These are phyloP conservation scores for Aspergillus baeticus DNA, from an alignment of 495 filamentous ascomycete genomes.

Conservation along the genomic window DNA sequence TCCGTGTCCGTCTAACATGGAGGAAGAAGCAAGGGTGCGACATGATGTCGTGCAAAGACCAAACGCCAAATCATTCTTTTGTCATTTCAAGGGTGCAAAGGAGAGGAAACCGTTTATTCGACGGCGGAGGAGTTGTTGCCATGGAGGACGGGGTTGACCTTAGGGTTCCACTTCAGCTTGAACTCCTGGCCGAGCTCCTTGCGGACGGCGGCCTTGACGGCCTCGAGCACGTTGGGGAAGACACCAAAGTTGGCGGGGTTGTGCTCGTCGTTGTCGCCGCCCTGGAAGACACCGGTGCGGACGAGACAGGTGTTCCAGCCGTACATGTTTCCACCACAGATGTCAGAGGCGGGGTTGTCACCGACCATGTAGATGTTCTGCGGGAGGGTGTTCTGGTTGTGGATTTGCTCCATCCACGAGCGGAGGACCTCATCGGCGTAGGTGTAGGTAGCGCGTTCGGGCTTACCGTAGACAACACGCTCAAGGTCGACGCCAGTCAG, in stretches of 20 bases:
- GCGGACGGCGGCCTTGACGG: conserved; percentile 51
- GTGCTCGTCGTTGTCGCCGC: conserved; percentile 55
- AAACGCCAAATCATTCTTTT: conserved; percentile 18
- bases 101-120: conserved; percentile 38
- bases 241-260: conserved; percentile 59
- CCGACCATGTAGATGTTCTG: conserved; percentile 80
- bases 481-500: conserved; percentile 72
- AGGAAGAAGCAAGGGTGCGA: background rate
- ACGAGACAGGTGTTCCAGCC: conserved; percentile 77
- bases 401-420: conserved; percentile 73
- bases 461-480: conserved; percentile 84
- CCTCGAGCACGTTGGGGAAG: conserved; percentile 55
- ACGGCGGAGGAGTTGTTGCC: conserved; percentile 53
- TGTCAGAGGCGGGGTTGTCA: conserved; percentile 77
- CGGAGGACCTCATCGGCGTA: conserved; percentile 76
- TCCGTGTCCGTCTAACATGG: conserved; percentile 1
- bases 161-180: conserved; percentile 56
- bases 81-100: conserved; percentile 9
- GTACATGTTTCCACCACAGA: conserved; percentile 78
- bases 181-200: conserved; percentile 58
- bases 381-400: conserved; percentile 68
- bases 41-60: background rate
- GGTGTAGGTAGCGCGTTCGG: conserved; percentile 75
- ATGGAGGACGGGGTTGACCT: conserved; percentile 65
- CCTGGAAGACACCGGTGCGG: conserved; percentile 60